Conservation (phyloP, 2,329 filamentous ascomycete species). For the Diaporthe citri region DNA sequence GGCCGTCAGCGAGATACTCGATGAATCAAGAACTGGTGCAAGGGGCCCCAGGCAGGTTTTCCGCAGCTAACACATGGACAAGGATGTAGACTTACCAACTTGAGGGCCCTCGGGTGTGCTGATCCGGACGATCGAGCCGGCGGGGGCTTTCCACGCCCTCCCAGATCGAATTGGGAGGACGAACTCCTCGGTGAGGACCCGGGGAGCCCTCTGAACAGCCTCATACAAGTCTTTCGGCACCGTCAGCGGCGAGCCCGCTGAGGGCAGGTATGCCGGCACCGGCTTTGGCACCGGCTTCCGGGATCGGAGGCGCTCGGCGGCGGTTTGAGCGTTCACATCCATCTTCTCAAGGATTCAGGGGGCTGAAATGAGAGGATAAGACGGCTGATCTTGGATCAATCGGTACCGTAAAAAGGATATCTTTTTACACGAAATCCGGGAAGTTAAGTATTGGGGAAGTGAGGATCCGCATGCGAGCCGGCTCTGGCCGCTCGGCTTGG, state of each 20-base stretch:
- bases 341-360: background rate
- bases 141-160: slow-evolving; percentile 77
- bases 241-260: slow-evolving; percentile 56
- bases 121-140: slow-evolving; percentile 77
- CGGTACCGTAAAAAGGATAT: background rate
- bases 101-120: slow-evolving; percentile 83
- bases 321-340: slow-evolving; percentile 48
- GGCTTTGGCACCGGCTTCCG: slow-evolving; percentile 61
- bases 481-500: slow-evolving; percentile 16
- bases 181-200: slow-evolving; percentile 63
- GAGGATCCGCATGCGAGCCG: background rate
- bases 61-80: background rate
- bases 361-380: background rate
- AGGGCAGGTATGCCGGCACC: slow-evolving; percentile 62
- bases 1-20: background rate
- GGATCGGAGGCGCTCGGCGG: slow-evolving; percentile 54
- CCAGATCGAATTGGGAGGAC: slow-evolving; percentile 80
- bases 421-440: background rate
- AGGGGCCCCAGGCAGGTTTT: no score
- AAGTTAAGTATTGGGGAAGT: background rate
- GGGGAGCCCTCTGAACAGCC: slow-evolving; percentile 65
- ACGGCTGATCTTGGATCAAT: background rate
- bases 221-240: slow-evolving; percentile 68
- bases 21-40: background rate
- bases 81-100: slow-evolving; percentile 62